Conservation (phyloP, 108 stramenopile genomes). For the Cyclostephanos tholiformis region DNA sequence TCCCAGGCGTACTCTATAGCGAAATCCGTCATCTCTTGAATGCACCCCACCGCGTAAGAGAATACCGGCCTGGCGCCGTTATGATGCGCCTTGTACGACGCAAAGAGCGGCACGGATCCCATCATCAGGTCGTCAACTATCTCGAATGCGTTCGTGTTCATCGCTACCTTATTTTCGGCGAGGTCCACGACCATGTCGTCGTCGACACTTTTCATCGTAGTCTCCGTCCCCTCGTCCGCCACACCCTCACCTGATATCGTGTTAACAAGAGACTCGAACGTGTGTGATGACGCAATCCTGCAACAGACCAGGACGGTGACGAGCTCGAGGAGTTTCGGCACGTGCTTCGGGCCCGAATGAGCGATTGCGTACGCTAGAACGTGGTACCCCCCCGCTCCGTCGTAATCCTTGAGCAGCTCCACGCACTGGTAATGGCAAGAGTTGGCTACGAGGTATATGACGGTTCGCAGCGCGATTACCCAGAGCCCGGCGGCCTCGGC, state of each 20-base stretch:
- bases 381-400: conserved; percentile 86
- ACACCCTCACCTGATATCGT: not conserved
- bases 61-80: conserved; percentile 55
- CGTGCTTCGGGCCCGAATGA: conserved; percentile 65
- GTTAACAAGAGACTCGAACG: not conserved
- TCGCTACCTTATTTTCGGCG: conserved; percentile 55
- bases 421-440: conserved; percentile 73
- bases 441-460: conserved; percentile 74
- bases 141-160: conserved; percentile 72
- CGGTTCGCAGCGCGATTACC: conserved; percentile 81
- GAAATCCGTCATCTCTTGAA: conserved; percentile 56
- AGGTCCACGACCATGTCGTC: conserved; percentile 19
- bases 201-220: not conserved
- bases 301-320: conserved; percentile 71
- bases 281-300: conserved; percentile 32
- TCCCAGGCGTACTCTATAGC: conserved; percentile 56
- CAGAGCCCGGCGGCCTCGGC: conserved; percentile 88
- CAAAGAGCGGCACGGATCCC: conserved; percentile 64
- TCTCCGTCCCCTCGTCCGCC: conserved; percentile 33
- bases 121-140: conserved; percentile 84
- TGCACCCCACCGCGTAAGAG: not conserved
- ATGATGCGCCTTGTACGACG: conserved; percentile 57
- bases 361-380: conserved; percentile 79
- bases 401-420: conserved; percentile 88
- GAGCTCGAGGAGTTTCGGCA: conserved; percentile 79